Percentiles rank a stretch among this genome's conserved stretches.
Conservation (phyloP, 768 basidiomycete species). For the Lactarius quietus region DNA sequence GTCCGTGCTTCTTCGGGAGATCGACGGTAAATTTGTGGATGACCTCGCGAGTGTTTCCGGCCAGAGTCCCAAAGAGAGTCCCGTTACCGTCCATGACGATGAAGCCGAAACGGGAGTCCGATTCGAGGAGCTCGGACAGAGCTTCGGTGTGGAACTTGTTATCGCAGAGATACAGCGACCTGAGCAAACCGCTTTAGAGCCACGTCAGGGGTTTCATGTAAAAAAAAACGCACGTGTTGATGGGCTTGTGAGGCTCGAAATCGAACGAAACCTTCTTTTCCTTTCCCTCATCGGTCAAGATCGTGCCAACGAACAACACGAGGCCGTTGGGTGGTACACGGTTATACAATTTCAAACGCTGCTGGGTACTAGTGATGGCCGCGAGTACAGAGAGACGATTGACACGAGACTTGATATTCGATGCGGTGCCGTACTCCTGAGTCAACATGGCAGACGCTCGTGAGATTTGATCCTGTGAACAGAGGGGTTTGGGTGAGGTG, state of each 20-base stretch:
- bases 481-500: constrained; percentile 10
- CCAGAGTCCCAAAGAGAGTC: constrained; percentile 90
- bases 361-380: constrained; percentile 97
- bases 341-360: constrained; percentile 94
- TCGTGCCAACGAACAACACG: constrained; percentile 96
- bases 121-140: constrained; percentile 92
- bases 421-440: constrained; percentile 98
- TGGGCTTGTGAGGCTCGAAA: constrained; percentile 98
- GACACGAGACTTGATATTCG: constrained; percentile 99
- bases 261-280: constrained; percentile 99
- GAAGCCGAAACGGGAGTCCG: constrained; percentile 97
- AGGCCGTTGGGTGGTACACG: constrained; percentile 96
- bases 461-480: constrained; percentile 84
- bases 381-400: constrained; percentile 97
- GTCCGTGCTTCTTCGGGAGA: constrained; percentile 98
- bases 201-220: not conserved
- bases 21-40: constrained; percentile 99
- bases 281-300: constrained; percentile 97
- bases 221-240: constrained; percentile 77
- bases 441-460: constrained; percentile 94
- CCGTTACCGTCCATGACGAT: constrained; percentile 99
- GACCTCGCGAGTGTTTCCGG: constrained; percentile 96
- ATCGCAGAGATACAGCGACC: constrained; percentile 97
- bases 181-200: constrained; percentile 32
- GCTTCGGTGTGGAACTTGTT: constrained; percentile 99